A percentile compares a stretch with the other conserved stretches of the same genome.
These are phyloP conservation scores for Fusarium sp. DNA, from an alignment of 2,329 filamentous ascomycete genomes.

Conservation along the genomic window DNA sequence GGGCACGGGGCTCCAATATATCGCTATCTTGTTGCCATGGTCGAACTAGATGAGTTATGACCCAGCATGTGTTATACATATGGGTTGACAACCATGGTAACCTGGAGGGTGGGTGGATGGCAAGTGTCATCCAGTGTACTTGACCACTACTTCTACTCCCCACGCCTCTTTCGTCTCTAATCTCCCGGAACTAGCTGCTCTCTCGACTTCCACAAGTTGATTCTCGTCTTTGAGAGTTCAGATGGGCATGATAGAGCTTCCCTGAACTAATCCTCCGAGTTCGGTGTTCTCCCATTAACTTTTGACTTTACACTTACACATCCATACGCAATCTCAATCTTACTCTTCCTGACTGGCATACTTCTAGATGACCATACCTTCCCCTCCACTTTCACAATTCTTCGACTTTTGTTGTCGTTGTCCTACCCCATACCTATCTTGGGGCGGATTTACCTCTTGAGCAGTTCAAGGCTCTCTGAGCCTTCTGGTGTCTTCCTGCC, in stretches of 20 bases:
- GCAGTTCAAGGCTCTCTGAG: slow-evolving; percentile 12
- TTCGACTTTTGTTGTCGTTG: background rate
- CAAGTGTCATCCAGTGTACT: slow-evolving; percentile 12
- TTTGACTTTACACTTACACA: slow-evolving; percentile 21
- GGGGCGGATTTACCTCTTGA: slow-evolving; percentile 5
- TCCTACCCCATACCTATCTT: background rate
- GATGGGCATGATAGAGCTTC: background rate
- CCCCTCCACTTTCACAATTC: background rate
- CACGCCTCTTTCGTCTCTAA: slow-evolving; percentile 1
- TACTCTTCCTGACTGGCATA: slow-evolving; percentile 6
- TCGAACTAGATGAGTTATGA: slow-evolving; percentile 19
- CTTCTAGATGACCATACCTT: background rate
- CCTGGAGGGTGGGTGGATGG: slow-evolving; percentile 6
- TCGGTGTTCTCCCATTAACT: background rate
- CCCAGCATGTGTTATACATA: slow-evolving; percentile 12
- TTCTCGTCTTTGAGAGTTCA: slow-evolving; percentile 10
- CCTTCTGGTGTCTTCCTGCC: slow-evolving; percentile 8
- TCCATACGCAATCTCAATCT: slow-evolving; percentile 6
- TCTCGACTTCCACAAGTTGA: background rate
- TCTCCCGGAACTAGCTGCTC: slow-evolving; percentile 2
- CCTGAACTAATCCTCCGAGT: slow-evolving; percentile 5
- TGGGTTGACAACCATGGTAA: slow-evolving; percentile 13
- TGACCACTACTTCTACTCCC: slow-evolving; percentile 5
- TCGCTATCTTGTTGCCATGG: slow-evolving; percentile 9
- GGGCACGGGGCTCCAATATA: background rate